A percentile compares a stretch with the other conserved stretches of the same genome.
phyloP scores from a whole-genome alignment of 148 eudicot species.

The Dianthus caryophyllus region DNA sequence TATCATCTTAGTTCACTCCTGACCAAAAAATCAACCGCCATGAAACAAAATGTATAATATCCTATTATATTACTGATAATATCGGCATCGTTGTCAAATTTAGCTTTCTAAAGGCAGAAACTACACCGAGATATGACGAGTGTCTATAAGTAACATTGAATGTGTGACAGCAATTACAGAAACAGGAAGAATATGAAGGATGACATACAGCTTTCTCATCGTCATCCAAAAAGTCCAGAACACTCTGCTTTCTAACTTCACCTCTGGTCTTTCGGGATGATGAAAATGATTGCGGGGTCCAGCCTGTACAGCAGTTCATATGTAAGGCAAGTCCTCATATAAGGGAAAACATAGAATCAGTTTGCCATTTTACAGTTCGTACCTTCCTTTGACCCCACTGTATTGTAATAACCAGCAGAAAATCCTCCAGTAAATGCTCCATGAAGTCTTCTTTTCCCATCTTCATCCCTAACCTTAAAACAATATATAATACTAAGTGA shows the following conservation, averaged over 20 bases:
- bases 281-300: constrained; percentile 86
- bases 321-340: constrained; percentile 6
- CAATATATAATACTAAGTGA: constrained; percentile 13
- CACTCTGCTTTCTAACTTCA: constrained; percentile 62
- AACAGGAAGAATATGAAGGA: constrained; percentile 11
- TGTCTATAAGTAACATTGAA: not conserved
- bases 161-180: not conserved
- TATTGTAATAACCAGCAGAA: constrained; percentile 92
- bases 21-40: not conserved
- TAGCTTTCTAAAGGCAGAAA: not conserved
- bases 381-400: constrained; percentile 98
- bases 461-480: constrained; percentile 87
- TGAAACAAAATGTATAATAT: not conserved
- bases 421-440: constrained; percentile 96
- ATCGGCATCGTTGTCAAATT: not conserved
- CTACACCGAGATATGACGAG: not conserved
- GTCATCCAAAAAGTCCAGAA: constrained; percentile 77
- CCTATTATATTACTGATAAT: not conserved
- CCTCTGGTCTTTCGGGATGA: constrained; percentile 92
- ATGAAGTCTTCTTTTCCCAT: constrained; percentile 95
- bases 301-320: constrained; percentile 43
- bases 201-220: constrained; percentile 83
- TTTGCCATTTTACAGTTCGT: constrained; percentile 12
- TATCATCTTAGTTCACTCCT: not conserved
- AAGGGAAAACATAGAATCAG: not conserved